Base-by-base conservation (phyloP, 2,329 filamentous ascomycete genomes). In the Trichophyton mentagrophytes region DNA sequence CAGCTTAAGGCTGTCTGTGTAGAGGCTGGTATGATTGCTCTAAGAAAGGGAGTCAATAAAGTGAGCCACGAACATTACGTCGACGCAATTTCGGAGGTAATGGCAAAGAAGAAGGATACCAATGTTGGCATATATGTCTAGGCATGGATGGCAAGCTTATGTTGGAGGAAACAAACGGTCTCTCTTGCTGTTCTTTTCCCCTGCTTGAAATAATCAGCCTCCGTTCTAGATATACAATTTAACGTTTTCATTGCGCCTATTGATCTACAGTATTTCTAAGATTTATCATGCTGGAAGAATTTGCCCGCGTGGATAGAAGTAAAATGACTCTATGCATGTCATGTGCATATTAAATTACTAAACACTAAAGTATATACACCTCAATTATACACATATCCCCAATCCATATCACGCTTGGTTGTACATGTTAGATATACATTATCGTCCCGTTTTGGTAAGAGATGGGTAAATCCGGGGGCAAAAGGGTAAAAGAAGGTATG, bases 1-100 rank as follows among this genome's bases (percentile, higher is more conserved):
- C 92, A 95, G 85, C 79, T 99, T 68, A 99, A 99, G 82, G 93
- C 93, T 49, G 93, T 99, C 22, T 99, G 93, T 74, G 93, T 99
- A 27, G 93, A 99, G 79, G 93, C 93, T 58, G 93, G 93, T 72
- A 99, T 99, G 93, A 99, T 99, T 77, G 93, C 93, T 30, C 79
- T 99, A 71, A 84, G 93, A 67, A 90, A 87, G 74, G 93, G 93
- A 64, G 91, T 95, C 81, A 90, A 87, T 77, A 96, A 96, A 82
- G 93, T 99, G 71, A 88, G 88, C 63, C 93, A 99, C 73, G 93
- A 99, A 79, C 90, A 99, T 76, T 99, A 97, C 72, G 93, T 99
- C 58, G 93, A 99, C 79, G 93, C 93, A 63, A 97, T 99, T 74
- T 84, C 90, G 42, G 93, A 99, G 77, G 93, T 99, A 68, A 90